Base-by-base conservation (phyloP, 768 basidiomycete species). In the Boletus subparvulus region DNA sequence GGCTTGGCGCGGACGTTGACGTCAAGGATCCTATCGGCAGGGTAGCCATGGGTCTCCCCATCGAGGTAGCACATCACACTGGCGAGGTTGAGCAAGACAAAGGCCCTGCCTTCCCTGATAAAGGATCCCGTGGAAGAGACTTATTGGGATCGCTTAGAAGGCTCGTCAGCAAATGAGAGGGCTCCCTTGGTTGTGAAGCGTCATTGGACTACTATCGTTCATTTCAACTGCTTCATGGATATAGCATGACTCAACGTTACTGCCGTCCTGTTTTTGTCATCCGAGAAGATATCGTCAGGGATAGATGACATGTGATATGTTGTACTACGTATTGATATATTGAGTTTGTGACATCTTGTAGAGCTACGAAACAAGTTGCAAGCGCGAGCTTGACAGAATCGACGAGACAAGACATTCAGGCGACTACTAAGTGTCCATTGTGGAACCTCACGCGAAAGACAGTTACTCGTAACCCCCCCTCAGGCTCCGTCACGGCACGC, bases 11-110 rank as follows among this genome's bases (percentile, higher is more conserved):
- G 24, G 72, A 72, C 16, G 67, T 63, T 4, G 80, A 83, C 51
- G 69, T 83, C 37, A 53, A 65, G 21, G 65, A 59, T 21, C 61
- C 67, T 6, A 58, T 74, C 3, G 74, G 73, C 3, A 71, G 71
- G 63, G 61, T 70, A 3, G 78, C 78, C 48, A 81, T 82, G 80
- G 79, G 80, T 19, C 68, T 80, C 52, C 66, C 72, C 7, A 48
- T 60, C 41, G 44, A 49, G 45, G 66, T 55, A 3, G 45, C 28
- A 32, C 30, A 32, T 32, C 30, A 32, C 30, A 3, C 30, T 32
- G 10, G 30, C 10, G 10, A 32, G 30, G 30, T 28, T 28, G 28
- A 28, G 28, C 28, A 28, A 28, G 28, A 28, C 28, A 7, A 26
- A 3, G 26, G 26, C 26, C 26, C 5, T 3, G 26, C 26, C 26